phyloP scores from a whole-genome alignment of 1,284 basidiomycete genomes.

The Sanghuangporus weigelae region DNA sequence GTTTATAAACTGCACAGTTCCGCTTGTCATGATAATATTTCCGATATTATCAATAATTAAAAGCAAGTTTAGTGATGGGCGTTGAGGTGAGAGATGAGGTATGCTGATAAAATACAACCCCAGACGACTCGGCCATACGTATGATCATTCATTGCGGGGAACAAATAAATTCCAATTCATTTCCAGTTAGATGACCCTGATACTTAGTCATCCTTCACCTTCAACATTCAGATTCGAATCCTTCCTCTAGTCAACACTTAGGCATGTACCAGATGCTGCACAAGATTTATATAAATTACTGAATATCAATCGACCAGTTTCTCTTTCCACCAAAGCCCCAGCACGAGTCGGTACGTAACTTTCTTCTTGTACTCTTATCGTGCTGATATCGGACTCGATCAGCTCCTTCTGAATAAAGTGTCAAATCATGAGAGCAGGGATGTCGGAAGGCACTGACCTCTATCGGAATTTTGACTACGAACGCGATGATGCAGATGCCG shows the following conservation, averaged over 20 bases:
- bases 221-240: too few relatives aligned
- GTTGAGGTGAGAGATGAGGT: neutral
- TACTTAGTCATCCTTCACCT: neutral
- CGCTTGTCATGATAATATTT: constrained; percentile 7
- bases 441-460: neutral
- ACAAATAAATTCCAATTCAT: neutral
- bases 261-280: neutral
- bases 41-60: neutral
- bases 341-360: neutral
- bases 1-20: constrained; percentile 66
- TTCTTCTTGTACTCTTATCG: neutral
- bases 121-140: neutral
- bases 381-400: neutral
- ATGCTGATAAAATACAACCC: neutral
- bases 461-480: neutral
- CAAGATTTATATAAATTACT: neutral
- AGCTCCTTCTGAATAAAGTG: neutral
- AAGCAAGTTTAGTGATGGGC: neutral
- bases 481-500: neutral
- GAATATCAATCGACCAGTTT: neutral
- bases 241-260: neutral
- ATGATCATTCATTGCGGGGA: neutral
- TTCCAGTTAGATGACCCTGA: neutral
- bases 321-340: neutral
- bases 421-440: neutral